Evolutionary conservation across 2,329 filamentous ascomycete species (phyloP).

Genomic region (Phoma sp.): DNA sequence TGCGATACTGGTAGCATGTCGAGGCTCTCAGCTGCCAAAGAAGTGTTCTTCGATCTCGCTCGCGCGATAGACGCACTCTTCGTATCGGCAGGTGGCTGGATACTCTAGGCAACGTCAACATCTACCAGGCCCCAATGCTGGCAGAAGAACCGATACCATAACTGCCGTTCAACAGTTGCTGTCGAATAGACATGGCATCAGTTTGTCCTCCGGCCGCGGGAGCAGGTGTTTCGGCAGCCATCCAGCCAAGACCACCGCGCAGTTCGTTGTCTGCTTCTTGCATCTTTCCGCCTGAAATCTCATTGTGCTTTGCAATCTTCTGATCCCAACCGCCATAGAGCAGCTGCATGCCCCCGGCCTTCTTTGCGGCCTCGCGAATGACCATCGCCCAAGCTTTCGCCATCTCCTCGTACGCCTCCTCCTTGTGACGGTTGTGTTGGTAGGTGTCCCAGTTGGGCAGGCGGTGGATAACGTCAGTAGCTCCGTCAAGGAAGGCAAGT

Average conservation of each 20-base stretch:
- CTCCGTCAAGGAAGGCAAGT: conserved; percentile 85
- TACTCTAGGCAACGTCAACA: neutral
- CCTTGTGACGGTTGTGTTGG: conserved; percentile 89
- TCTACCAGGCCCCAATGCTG: conserved; percentile 64
- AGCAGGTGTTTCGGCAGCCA: conserved; percentile 58
- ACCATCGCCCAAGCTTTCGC: conserved; percentile 92
- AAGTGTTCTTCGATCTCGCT: neutral
- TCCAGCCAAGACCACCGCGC: conserved; percentile 78
- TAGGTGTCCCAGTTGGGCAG: conserved; percentile 91
- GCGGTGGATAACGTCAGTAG: conserved; percentile 87
- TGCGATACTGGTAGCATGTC: neutral
- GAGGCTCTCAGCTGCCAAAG: neutral
- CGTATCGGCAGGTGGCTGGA: neutral
- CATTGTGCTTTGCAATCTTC: conserved; percentile 84
- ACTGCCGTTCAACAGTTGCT: conserved; percentile 63
- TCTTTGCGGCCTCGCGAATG: conserved; percentile 88
- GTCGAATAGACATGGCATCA: conserved; percentile 47
- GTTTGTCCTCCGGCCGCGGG: conserved; percentile 30
- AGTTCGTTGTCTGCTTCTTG: conserved; percentile 81
- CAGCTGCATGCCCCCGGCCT: conserved; percentile 83
- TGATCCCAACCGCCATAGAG: conserved; percentile 94
- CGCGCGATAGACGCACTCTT: neutral
- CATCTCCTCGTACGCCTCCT: conserved; percentile 95
- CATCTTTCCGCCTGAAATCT: conserved; percentile 82
- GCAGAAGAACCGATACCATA: conserved; percentile 63